Evolutionary conservation across 306 rosid genomes (phyloP).

Genomic region (Abrus precatorius): DNA sequence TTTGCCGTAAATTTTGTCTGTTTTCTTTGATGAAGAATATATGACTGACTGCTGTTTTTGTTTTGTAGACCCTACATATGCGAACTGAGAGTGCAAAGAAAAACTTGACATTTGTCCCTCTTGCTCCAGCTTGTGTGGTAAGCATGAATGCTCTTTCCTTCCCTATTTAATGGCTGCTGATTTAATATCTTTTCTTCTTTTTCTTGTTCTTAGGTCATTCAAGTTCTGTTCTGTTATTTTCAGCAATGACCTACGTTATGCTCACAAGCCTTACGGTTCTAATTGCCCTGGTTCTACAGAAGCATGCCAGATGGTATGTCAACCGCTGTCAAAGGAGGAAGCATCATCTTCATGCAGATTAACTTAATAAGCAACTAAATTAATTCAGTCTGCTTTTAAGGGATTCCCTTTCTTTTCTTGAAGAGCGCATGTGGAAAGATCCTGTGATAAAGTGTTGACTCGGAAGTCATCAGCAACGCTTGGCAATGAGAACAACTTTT

Average conservation of each 20-base stretch:
- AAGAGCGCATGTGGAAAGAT: slow-evolving; percentile 24
- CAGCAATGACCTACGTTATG: slow-evolving; percentile 73
- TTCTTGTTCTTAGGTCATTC: slow-evolving; percentile 67
- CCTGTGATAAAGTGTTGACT: neutral
- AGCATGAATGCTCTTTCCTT: slow-evolving; percentile 39
- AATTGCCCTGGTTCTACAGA: slow-evolving; percentile 72
- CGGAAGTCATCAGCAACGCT: neutral
- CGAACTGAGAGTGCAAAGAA: slow-evolving; percentile 71
- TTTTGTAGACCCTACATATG: slow-evolving; percentile 72
- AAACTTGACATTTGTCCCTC: slow-evolving; percentile 81
- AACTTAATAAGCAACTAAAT: slow-evolving; percentile 12
- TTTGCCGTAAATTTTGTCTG: too few relatives aligned
- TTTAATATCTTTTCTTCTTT: slow-evolving; percentile 2
- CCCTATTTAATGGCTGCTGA: slow-evolving; percentile 19
- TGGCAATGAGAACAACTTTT: slow-evolving; percentile 30
- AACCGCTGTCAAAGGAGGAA: slow-evolving; percentile 79
- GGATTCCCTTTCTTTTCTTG: slow-evolving; percentile 2
- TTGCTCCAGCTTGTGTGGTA: slow-evolving; percentile 99
- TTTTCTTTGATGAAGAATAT: too few relatives aligned
- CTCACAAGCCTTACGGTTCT: slow-evolving; percentile 90
- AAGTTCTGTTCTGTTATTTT: slow-evolving; percentile 72
- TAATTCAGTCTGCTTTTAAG: slow-evolving; percentile 18
- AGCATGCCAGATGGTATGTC: slow-evolving; percentile 86
- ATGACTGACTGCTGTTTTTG: slow-evolving; percentile 41
- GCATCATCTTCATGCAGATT: slow-evolving; percentile 78